Percentiles rank a stretch among this genome's conserved stretches.
phyloP scores from a whole-genome alignment of 2,329 filamentous ascomycete genomes.

The Aspergillus pseudoterreus region DNA sequence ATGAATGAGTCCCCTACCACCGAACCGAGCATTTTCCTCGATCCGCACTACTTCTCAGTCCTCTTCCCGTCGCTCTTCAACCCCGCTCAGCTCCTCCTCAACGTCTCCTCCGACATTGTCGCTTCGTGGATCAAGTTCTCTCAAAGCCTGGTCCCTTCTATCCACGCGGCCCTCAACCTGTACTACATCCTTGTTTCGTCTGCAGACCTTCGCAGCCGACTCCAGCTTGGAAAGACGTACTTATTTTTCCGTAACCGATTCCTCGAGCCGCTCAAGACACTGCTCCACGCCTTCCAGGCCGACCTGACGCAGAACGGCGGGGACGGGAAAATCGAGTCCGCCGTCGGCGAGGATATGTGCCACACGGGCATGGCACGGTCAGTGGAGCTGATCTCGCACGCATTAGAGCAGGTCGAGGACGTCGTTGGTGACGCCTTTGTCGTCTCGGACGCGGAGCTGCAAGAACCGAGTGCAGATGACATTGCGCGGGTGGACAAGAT shows the following conservation, averaged over 20 bases:
- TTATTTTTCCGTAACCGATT: conserved; percentile 31
- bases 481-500: conserved; percentile 24
- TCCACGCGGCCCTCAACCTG: conserved; percentile 56
- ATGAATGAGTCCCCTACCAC: conserved; percentile 15
- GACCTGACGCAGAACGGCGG: conserved; percentile 33
- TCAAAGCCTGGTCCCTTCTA: conserved; percentile 44
- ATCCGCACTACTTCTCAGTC: conserved; percentile 34
- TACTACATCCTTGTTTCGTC: conserved; percentile 55
- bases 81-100: conserved; percentile 40
- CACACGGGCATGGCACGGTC: conserved; percentile 33
- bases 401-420: conserved; percentile 35
- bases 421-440: conserved; percentile 26
- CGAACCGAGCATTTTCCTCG: conserved; percentile 29
- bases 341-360: conserved; percentile 33
- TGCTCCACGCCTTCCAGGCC: conserved; percentile 29
- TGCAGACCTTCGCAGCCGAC: conserved; percentile 41
- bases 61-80: conserved; percentile 53
- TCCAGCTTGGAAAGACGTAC: conserved; percentile 43
- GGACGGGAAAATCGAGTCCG: conserved; percentile 32
- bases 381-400: conserved; percentile 30
- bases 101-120: conserved; percentile 33
- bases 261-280: conserved; percentile 28
- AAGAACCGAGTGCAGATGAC: conserved; percentile 27
- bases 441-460: conserved; percentile 22
- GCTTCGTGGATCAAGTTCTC: conserved; percentile 49